phyloP scores from a whole-genome alignment of 176 grass and related monocot species.

The Zea mays region DNA sequence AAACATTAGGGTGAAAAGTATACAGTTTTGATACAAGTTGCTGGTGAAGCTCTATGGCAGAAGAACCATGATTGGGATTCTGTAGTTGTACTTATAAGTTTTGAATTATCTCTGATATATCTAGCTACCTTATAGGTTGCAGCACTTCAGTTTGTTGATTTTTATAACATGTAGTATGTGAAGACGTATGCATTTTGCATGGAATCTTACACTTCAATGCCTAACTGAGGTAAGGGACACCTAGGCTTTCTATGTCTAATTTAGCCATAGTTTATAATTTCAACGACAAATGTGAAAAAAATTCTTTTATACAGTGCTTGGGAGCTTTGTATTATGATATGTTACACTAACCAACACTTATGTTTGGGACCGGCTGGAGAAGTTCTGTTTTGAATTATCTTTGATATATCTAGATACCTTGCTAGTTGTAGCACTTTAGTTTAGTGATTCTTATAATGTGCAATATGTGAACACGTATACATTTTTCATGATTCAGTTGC shows the following conservation, averaged over 20 bases:
- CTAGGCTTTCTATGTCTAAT: not conserved
- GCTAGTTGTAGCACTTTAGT: slow-evolving; percentile 92
- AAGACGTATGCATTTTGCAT: too few species aligned
- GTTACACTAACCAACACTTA: not conserved
- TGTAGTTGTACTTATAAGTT: too few species aligned
- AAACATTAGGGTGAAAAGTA: too few species aligned
- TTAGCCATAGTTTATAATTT: not conserved
- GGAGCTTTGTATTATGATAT: slow-evolving; percentile 5
- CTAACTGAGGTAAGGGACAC: slow-evolving; percentile 75
- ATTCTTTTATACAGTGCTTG: not conserved
- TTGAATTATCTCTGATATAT: too few species aligned
- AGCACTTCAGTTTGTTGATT: too few species aligned
- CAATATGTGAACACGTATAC: too few species aligned
- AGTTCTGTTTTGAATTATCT: slow-evolving; percentile 34
- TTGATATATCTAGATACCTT: slow-evolving; percentile 30
- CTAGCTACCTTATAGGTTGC: too few species aligned
- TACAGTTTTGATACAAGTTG: too few species aligned
- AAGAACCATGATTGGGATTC: too few species aligned
- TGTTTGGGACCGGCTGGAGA: not conserved
- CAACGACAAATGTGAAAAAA: not conserved
- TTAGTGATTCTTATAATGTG: not conserved
- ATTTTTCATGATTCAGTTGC: slow-evolving; percentile 55
- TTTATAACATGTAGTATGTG: too few species aligned
- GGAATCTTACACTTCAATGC: slow-evolving; percentile 98
- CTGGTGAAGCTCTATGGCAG: too few species aligned